Percentiles rank a stretch among this genome's conserved stretches.
Conservation (phyloP, 257 asterid genomes). For the Salvia miltiorrhiza region DNA sequence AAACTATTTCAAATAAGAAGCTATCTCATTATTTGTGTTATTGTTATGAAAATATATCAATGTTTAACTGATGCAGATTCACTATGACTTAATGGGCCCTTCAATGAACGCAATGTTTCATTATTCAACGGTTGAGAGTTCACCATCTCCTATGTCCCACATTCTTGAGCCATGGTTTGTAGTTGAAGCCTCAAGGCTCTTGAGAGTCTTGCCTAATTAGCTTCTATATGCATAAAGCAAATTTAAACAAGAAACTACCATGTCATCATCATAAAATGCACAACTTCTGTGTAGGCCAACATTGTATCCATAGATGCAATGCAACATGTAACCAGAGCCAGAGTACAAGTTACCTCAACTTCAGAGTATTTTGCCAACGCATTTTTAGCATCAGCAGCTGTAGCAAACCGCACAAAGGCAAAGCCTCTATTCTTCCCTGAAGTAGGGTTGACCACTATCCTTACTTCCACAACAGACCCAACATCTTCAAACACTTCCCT, state of each 20-base stretch:
- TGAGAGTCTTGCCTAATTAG: neutral
- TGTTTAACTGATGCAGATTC: neutral
- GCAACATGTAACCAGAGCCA: neutral
- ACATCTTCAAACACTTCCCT: constrained; percentile 48
- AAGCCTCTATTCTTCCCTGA: constrained; percentile 63
- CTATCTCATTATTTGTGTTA: neutral
- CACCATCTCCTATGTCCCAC: neutral
- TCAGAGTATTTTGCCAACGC: constrained; percentile 51
- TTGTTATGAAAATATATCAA: neutral
- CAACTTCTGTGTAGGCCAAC: neutral
- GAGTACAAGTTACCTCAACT: constrained; percentile 50
- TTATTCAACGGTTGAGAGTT: neutral
- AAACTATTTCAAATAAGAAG: neutral
- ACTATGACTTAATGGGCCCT: neutral
- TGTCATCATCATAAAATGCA: neutral
- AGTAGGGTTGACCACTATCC: constrained; percentile 41
- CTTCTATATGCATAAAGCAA: neutral
- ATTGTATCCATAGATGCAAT: neutral
- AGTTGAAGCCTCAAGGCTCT: neutral
- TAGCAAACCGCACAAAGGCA: constrained; percentile 63
- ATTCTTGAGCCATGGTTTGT: neutral
- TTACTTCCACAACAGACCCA: constrained; percentile 50
- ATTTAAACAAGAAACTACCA: constrained; percentile 12
- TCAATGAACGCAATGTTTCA: neutral
- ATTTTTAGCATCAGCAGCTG: constrained; percentile 62